These are phyloP conservation scores for Quercus variabilis DNA, from an alignment of 306 rosid species.

Conservation along the genomic window DNA sequence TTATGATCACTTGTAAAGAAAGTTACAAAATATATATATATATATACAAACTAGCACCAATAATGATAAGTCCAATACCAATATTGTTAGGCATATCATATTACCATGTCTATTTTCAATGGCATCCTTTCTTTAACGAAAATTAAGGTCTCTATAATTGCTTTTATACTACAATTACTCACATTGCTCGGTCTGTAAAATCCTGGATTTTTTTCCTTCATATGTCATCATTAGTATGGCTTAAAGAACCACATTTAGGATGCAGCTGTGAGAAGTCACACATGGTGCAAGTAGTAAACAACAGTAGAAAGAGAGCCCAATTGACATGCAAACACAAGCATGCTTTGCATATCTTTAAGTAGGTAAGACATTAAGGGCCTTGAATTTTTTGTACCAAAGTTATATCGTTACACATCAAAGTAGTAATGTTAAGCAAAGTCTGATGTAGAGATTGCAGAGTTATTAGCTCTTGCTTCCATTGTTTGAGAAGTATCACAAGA, in stretches of 20 bases:
- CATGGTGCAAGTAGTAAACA: slow-evolving; percentile 15
- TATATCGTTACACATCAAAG: background rate
- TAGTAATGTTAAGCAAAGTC: background rate
- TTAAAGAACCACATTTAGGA: background rate
- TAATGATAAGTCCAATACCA: background rate
- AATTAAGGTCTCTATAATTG: slow-evolving; percentile 4
- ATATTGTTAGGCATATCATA: slow-evolving; percentile 41
- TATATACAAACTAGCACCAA: too few species aligned
- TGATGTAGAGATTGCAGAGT: background rate
- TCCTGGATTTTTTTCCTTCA: slow-evolving; percentile 10
- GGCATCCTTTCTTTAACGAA: slow-evolving; percentile 21
- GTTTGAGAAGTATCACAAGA: too few species aligned
- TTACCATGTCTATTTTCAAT: slow-evolving; percentile 19
- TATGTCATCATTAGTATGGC: slow-evolving; percentile 13
- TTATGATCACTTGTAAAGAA: too few species aligned
- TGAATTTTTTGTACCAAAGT: too few species aligned
- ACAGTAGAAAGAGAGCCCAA: background rate
- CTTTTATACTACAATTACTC: background rate
- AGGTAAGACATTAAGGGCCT: too few species aligned
- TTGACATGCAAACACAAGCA: background rate
- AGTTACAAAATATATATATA: too few species aligned
- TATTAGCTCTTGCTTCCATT: too few species aligned
- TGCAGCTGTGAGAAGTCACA: slow-evolving; percentile 35
- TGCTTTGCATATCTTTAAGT: background rate
- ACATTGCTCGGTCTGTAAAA: background rate